A percentile compares a stretch with the other conserved stretches of the same genome.
phyloP scores from a whole-genome alignment of 805 yeast genomes.

The Pichia nakasei region DNA sequence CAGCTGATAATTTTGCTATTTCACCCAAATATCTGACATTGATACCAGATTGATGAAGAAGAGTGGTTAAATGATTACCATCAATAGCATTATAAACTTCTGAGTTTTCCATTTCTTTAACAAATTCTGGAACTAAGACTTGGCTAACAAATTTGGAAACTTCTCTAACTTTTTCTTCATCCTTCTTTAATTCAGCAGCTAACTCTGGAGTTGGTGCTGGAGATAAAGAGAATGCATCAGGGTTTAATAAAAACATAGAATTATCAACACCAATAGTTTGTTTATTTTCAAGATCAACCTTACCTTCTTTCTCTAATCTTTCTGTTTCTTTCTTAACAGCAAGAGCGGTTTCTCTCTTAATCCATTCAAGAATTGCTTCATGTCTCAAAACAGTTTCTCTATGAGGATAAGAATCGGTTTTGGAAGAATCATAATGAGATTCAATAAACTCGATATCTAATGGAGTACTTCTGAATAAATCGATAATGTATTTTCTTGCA shows the following conservation, averaged over 20 bases:
- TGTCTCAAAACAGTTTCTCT: slow-evolving; percentile 68
- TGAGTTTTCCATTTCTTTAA: slow-evolving; percentile 45
- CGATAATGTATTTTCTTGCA: slow-evolving; percentile 75
- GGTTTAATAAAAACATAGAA: slow-evolving; percentile 55
- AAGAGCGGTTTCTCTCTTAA: slow-evolving; percentile 56
- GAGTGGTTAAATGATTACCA: slow-evolving; percentile 62
- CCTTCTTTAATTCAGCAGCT: slow-evolving; percentile 33
- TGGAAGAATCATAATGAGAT: slow-evolving; percentile 35
- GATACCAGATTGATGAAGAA: slow-evolving; percentile 75
- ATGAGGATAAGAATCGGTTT: slow-evolving; percentile 67
- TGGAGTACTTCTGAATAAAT: slow-evolving; percentile 77
- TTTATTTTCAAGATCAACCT: slow-evolving; percentile 29
- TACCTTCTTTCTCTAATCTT: slow-evolving; percentile 26
- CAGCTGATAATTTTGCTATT: slow-evolving; percentile 31
- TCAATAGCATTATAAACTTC: slow-evolving; percentile 60
- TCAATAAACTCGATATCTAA: slow-evolving; percentile 73
- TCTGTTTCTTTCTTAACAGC: slow-evolving; percentile 44
- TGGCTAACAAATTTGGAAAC: slow-evolving; percentile 56
- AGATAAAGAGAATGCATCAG: slow-evolving; percentile 59
- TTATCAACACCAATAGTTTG: slow-evolving; percentile 46
- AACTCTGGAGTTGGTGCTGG: slow-evolving; percentile 31
- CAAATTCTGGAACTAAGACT: slow-evolving; percentile 52
- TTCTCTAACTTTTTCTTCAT: slow-evolving; percentile 57
- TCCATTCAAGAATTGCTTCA: slow-evolving; percentile 90
- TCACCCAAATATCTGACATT: slow-evolving; percentile 81